These are phyloP conservation scores for Botrytis squamosa DNA, from an alignment of 2,329 filamentous ascomycete genomes.

Conservation along the genomic window DNA sequence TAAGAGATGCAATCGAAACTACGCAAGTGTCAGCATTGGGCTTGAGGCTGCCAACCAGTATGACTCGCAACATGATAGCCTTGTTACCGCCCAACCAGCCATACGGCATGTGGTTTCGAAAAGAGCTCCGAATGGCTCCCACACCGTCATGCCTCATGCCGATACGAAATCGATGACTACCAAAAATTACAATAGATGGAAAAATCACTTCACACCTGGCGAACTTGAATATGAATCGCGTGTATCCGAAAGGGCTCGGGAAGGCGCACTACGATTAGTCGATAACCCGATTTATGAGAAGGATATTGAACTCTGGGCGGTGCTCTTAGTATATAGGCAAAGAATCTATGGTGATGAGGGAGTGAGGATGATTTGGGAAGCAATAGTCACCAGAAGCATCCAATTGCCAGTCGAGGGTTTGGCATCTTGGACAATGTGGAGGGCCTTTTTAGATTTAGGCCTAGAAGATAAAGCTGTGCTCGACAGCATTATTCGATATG, in stretches of 20 bases:
- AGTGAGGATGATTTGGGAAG: conserved; percentile 45
- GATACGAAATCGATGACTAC: conserved; percentile 4
- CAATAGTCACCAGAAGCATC: conserved; percentile 40
- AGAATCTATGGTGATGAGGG: conserved; percentile 44
- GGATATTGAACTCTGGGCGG: conserved; percentile 43
- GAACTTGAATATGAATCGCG: conserved; percentile 39
- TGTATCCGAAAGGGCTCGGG: conserved; percentile 24
- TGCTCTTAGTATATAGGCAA: conserved; percentile 43
- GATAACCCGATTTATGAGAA: conserved; percentile 35
- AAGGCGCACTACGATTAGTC: conserved; percentile 33
- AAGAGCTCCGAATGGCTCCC: neutral
- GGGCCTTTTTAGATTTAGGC: conserved; percentile 44
- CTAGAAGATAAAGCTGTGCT: conserved; percentile 39
- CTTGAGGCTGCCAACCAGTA: neutral
- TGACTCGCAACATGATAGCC: neutral
- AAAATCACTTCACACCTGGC: conserved; percentile 18
- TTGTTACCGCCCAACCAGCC: neutral
- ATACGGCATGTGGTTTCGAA: conserved; percentile 5
- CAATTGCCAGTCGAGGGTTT: conserved; percentile 43
- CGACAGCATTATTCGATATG: conserved; percentile 43
- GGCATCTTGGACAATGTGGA: conserved; percentile 47
- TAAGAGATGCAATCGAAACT: conserved; percentile 9
- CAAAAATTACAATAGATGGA: conserved; percentile 24
- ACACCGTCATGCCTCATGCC: neutral
- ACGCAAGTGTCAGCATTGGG: neutral